Evolutionary conservation across 495 filamentous ascomycete species (phyloP), one percentile per base, ranked within the genome.

Genomic region (Glarea lozoyensis): DNA sequence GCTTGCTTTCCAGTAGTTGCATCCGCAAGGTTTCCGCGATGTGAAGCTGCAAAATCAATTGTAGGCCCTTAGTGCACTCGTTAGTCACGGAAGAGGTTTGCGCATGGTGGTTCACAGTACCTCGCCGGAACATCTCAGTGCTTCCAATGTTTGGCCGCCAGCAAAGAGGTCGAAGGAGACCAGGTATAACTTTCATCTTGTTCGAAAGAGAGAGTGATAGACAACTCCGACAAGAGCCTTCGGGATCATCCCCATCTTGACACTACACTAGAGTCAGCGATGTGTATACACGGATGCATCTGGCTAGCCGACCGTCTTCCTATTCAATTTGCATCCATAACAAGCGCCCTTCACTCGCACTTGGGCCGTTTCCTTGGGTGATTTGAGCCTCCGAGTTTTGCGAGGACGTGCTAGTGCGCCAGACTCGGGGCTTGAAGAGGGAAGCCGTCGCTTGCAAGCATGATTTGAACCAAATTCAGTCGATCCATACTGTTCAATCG

Each of bases 131-230:
- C 0, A 47, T 11, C 30, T 47, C 45, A n/a, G 45, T 37, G n/a
- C 19, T 16, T 17, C 35, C 35, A 30, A 47, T 41, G 27, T 47
- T 47, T 35, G 45, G 45, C 37, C 45, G 16, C 45, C 45, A 47
- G 38, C 45, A 47, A 2, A 47, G 10, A 17, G 45, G 45, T 9
- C 45, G 45, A 19, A 41, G 30, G 17, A 47, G 30, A 1, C 45
- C 45, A 42, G 45, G 31, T 10, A 41, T 35, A 18, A 47, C 17
- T 11, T 37, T 41, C 24, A 41, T 37, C 7, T 36, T 34, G 10
- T 37, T 18, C 10, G 20, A 23, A 12, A 15, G 45, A n/a, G n/a
- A n/a, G n/a, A n/a, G n/a, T 23, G 33, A 20, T 21, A 41, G 23
- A 21, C 45, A 47, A 18, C 27, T 10, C 29, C 21, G 37, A 21